Base-by-base conservation (phyloP, 495 filamentous ascomycete genomes). In the Achaetomiella virescens region DNA sequence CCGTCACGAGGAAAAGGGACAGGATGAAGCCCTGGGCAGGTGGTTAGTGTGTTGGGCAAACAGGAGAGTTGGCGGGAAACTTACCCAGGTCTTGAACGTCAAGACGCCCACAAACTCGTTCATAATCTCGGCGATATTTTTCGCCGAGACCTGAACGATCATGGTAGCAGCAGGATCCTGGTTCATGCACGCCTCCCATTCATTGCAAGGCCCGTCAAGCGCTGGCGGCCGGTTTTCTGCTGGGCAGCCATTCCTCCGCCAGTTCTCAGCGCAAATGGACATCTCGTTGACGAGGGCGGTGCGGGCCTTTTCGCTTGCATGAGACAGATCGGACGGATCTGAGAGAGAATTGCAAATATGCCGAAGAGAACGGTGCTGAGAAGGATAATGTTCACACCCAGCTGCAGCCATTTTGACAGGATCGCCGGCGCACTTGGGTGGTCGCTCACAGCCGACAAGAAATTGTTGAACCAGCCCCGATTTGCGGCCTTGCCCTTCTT, bases 101-200 rank as follows among this genome's bases (percentile, higher is more conserved):
- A 79, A 63, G 22, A 70, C 66, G 14, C 71, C 70, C 10, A 75
- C 69, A 57, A 77, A 78, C 43, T 72, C 73, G 59, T 77, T 77
- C 27, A 79, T 58, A 15, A 79, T 70, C 54, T 69, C 72, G 46
- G 73, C 75, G 24, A 78, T 64, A 48, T 74, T 71, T 61, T 68
- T 68, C 9, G 69, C 72, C 18, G 75, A 69, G 33, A 70, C 62
- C 25, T 70, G 68, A n/a, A 75, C 53, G 27, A 66, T 66, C 66
- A 71, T 72, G 48, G 76, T 59, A 21, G 67, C 61, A 27, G 68
- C 62, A 1, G 71, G 64, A 51, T 79, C 69, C 50, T 75, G 78
- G 49, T 87, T 80, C 91, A 97, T 97, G 67, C 93, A 98, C 4
- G 72, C 72, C 53, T 85, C 82, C 93, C 92, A 97, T 38, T 82